Conservation (phyloP, 2,329 filamentous ascomycete genomes). For the Septoria petroselini region DNA sequence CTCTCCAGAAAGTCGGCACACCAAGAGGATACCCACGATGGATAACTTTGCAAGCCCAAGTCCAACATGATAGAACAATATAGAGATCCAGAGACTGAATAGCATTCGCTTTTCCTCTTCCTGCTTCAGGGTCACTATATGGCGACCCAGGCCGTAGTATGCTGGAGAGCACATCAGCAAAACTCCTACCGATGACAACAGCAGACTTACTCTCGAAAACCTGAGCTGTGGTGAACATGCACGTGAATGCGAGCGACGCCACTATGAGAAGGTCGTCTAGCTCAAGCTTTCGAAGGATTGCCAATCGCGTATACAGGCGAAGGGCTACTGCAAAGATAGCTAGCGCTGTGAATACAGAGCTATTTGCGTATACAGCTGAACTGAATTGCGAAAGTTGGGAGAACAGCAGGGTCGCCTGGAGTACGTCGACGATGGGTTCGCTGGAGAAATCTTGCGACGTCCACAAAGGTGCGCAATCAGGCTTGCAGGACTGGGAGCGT, state of each 20-base stretch:
- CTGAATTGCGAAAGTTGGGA: too few relatives aligned
- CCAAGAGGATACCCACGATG: slow-evolving; percentile 5
- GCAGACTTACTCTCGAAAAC: slow-evolving; percentile 1
- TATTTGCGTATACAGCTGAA: slow-evolving; percentile 1
- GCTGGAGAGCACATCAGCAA: neutral
- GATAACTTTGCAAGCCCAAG: slow-evolving; percentile 4
- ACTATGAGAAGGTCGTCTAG: neutral
- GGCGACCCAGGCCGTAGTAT: slow-evolving; percentile 4
- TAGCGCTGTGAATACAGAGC: neutral
- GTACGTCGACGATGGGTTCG: too few relatives aligned
- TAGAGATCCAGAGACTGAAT: slow-evolving; percentile 2
- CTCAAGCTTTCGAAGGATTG: neutral
- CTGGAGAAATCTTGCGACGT: too few relatives aligned
- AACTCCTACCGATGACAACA: neutral
- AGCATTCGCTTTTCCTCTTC: neutral
- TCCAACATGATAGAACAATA: slow-evolving; percentile 2
- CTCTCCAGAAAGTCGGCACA: too few relatives aligned
- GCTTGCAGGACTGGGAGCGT: too few relatives aligned
- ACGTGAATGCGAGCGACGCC: neutral
- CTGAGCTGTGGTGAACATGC: neutral
- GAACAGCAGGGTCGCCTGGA: too few relatives aligned
- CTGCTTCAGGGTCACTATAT: neutral
- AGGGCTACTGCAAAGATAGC: neutral
- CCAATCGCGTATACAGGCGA: neutral
- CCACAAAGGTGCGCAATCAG: too few relatives aligned